These are phyloP conservation scores for Furcasterigmium sp. DNA, from an alignment of 2,329 filamentous ascomycete species.

Conservation along the genomic window DNA sequence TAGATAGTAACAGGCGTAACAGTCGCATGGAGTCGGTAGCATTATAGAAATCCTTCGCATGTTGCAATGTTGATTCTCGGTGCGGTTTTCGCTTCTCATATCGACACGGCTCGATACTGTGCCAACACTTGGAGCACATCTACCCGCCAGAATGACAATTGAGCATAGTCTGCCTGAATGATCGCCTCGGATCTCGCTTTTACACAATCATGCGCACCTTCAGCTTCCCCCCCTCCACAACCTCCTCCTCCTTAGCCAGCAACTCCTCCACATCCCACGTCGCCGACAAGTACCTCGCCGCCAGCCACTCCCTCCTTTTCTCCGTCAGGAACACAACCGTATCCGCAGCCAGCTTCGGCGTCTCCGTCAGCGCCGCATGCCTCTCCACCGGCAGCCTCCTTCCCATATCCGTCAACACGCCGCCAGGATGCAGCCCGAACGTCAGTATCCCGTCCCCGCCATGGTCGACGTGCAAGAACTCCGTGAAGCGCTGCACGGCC, in stretches of 20 bases:
- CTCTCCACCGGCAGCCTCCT: not conserved
- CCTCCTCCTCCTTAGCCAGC: constrained; percentile 30
- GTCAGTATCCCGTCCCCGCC: constrained; percentile 4
- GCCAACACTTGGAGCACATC: too few species aligned
- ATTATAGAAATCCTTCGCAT: too few species aligned
- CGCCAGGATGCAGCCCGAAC: not conserved
- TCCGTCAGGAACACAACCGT: constrained; percentile 35
- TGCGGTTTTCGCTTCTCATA: too few species aligned
- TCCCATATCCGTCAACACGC: not conserved
- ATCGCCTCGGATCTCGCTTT: too few species aligned
- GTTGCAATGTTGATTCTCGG: too few species aligned
- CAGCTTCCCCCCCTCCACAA: constrained; percentile 21
- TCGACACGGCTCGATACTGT: too few species aligned
- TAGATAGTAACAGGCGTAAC: too few species aligned
- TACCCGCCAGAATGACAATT: too few species aligned
- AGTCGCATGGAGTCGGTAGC: too few species aligned
- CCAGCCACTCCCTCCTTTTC: constrained; percentile 37
- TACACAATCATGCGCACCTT: not conserved
- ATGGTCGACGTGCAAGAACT: constrained; percentile 42
- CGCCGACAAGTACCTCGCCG: constrained; percentile 34
- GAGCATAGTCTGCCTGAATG: too few species aligned
- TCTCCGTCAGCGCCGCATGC: constrained; percentile 22
- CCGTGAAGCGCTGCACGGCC: constrained; percentile 41
- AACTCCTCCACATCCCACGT: constrained; percentile 44
- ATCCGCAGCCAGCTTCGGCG: constrained; percentile 32